These are phyloP conservation scores for Entomortierella parvispora DNA, from an alignment of 192 early-diverging fungal genomes.

Conservation along the genomic window DNA sequence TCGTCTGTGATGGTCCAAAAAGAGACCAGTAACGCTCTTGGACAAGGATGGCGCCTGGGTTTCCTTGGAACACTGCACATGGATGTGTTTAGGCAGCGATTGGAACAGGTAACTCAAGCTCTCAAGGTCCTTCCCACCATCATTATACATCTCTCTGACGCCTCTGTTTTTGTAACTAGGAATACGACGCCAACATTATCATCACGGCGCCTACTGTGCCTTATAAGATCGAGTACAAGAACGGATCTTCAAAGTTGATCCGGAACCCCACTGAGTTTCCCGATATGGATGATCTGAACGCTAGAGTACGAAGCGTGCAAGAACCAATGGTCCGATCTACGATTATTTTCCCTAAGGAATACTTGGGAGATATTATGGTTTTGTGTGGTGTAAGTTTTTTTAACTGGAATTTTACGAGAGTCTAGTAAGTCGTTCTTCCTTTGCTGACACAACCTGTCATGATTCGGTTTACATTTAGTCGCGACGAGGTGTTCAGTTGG, in stretches of 20 bases:
- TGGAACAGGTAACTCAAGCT: conserved; percentile 72
- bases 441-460: too few species aligned
- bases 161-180: conserved; percentile 57
- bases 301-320: conserved; percentile 71
- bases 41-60: conserved; percentile 96
- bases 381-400: conserved; percentile 69
- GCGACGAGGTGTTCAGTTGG: conserved; percentile 85
- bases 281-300: conserved; percentile 70
- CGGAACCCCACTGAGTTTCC: conserved; percentile 95
- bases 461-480: too few species aligned
- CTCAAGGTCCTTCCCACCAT: neutral
- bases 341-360: conserved; percentile 87
- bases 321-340: conserved; percentile 97
- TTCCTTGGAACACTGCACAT: conserved; percentile 97
- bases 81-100: conserved; percentile 96
- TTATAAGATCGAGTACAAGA: conserved; percentile 72
- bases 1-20: conserved; percentile 89
- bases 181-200: conserved; percentile 91
- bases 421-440: too few species aligned
- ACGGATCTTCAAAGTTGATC: conserved; percentile 60
- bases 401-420: neutral
- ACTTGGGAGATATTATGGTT: conserved; percentile 79
- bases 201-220: conserved; percentile 94
- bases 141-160: neutral
- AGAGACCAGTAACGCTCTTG: conserved; percentile 85